Base-by-base conservation (phyloP, 1,139 yeast species). In the Hemisphaericaspora xylofermentans region DNA sequence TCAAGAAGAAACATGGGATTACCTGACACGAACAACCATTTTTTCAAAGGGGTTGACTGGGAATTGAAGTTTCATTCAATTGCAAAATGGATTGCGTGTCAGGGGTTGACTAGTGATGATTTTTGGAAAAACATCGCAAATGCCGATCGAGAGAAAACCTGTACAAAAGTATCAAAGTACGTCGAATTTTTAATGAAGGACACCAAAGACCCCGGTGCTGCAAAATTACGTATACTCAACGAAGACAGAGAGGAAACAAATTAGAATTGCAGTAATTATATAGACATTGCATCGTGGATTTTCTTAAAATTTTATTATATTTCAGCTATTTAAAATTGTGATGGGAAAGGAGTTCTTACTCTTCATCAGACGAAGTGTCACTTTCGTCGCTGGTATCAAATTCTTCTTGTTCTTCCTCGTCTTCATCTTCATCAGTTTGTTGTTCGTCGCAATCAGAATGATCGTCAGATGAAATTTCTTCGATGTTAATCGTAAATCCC, bases 401-500 rank as follows among this genome's bases (percentile, higher is more conserved):
- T 3, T 24, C 35, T 10, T 43, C 46, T 10, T 38, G 35, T 21
- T 42, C 46, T 7, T 31, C 22, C 8, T 29, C 45, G 6, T 33
- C 17, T 19, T 46, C 48, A 19, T 39, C 41, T 24, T 43, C 51
- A 21, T 36, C 50, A 21, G 39, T 48, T 26, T 33, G 30, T 12
- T 43, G 41, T 21, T 28, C 34, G 8, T 42, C 48, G 26, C 38
- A 42, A 19, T 38, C 43, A 15, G 31, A 39, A n/a, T 48, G 59
- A 15, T 56, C 68, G 1, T 43, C 48, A 12, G 38, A 62, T 14
- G 51, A 54, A 27, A 82, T 61, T 42, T 76, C 80, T 50, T 85
- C 88, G 18, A 82, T 66, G 9, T 62, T 63, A 26, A 85, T 84
- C 0, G 64, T 60, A 55, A 85, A 91, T 0, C 95, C 95, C 35